Percentiles rank a stretch among this genome's conserved stretches.
Conservation (phyloP, 495 filamentous ascomycete genomes). For the Parmelia sp. region DNA sequence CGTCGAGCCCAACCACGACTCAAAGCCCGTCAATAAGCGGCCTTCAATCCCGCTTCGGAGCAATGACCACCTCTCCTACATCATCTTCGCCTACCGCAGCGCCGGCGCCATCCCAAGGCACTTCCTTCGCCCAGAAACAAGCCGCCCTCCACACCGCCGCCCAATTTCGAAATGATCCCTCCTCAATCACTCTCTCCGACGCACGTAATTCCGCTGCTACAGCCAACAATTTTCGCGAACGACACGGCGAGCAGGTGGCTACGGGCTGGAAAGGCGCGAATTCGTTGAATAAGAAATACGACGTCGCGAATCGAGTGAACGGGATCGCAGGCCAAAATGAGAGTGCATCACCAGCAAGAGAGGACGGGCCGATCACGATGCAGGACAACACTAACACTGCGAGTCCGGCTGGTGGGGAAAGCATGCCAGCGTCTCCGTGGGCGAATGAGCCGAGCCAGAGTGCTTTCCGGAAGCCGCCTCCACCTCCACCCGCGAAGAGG, state of each 20-base stretch:
- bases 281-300: slow-evolving; percentile 49
- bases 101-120: slow-evolving; percentile 34
- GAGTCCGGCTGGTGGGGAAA: neutral
- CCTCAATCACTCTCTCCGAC: slow-evolving; percentile 52
- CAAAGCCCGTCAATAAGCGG: slow-evolving; percentile 33
- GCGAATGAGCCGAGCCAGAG: slow-evolving; percentile 16
- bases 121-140: slow-evolving; percentile 57
- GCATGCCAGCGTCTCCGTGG: slow-evolving; percentile 15
- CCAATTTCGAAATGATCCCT: slow-evolving; percentile 49
- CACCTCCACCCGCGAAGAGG: slow-evolving; percentile 16
- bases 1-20: slow-evolving; percentile 12
- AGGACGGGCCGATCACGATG: neutral
- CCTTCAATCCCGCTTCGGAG: slow-evolving; percentile 62
- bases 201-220: slow-evolving; percentile 51
- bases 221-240: slow-evolving; percentile 63
- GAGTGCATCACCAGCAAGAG: neutral
- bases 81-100: slow-evolving; percentile 25
- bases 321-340: slow-evolving; percentile 9
- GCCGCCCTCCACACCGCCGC: slow-evolving; percentile 52
- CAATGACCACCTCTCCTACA: slow-evolving; percentile 41
- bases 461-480: slow-evolving; percentile 15
- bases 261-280: slow-evolving; percentile 56
- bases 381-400: neutral
- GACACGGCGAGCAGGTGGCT: slow-evolving; percentile 66
- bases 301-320: slow-evolving; percentile 18